Evolutionary conservation across 768 basidiomycete genomes (phyloP).

Genomic region (Phaffia australis): DNA sequence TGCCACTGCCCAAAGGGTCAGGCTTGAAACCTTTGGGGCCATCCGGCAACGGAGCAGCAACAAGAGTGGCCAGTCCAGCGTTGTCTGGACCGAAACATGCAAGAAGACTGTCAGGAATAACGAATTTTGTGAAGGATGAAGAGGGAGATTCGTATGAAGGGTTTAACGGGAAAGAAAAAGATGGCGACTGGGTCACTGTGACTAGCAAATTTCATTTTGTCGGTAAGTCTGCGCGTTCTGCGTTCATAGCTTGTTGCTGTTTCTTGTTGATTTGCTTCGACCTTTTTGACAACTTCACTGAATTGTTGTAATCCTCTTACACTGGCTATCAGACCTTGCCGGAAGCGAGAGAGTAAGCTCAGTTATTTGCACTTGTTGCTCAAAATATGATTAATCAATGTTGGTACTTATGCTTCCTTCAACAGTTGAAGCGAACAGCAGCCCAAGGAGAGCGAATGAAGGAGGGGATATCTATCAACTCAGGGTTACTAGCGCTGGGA

Average conservation of each 20-base stretch:
- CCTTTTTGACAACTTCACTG: background rate
- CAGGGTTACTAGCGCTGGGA: conserved; percentile 85
- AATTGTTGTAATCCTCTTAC: too few species aligned
- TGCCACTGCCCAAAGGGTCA: conserved; percentile 11
- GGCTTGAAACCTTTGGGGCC: conserved; percentile 7
- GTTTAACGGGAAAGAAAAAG: background rate
- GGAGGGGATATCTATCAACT: conserved; percentile 98
- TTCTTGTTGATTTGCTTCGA: background rate
- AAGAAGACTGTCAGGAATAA: too few species aligned
- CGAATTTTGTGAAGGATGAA: conserved; percentile 28
- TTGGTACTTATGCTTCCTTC: conserved; percentile 17
- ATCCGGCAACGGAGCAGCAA: background rate
- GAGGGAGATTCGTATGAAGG: conserved; percentile 47
- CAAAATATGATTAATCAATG: conserved; percentile 3
- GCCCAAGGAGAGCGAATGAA: conserved; percentile 93
- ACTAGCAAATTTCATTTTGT: conserved; percentile 98
- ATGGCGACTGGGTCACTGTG: conserved; percentile 76
- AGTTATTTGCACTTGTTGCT: background rate
- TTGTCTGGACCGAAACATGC: background rate
- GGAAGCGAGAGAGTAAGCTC: conserved; percentile 78
- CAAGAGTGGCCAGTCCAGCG: background rate
- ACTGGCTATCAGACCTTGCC: conserved; percentile 51
- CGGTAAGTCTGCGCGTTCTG: conserved; percentile 34
- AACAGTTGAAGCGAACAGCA: conserved; percentile 83
- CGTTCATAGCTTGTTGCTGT: background rate